These are phyloP conservation scores for Fusarium torulosum DNA, from an alignment of 2,329 filamentous ascomycete genomes.

Conservation along the genomic window DNA sequence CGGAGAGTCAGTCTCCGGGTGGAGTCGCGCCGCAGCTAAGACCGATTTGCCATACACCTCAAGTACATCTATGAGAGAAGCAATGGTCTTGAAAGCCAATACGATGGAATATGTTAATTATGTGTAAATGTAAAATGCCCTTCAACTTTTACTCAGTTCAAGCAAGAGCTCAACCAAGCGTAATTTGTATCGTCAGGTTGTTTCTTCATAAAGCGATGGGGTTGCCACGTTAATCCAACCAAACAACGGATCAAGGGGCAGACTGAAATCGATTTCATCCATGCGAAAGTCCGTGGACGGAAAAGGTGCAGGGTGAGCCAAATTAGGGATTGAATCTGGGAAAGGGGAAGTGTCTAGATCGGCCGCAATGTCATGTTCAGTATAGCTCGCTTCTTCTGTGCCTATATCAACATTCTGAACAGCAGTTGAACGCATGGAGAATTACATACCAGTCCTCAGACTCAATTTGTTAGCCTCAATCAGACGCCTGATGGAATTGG, in stretches of 20 bases:
- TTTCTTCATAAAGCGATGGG: neutral
- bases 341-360: neutral
- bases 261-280: neutral
- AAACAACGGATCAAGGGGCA: constrained; percentile 13
- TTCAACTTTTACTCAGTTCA: neutral
- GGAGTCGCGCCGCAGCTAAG: neutral
- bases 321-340: neutral
- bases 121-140: no score
- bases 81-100: neutral
- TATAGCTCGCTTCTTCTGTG: neutral
- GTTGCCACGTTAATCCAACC: constrained; percentile 21
- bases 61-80: no score
- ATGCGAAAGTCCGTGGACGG: neutral
- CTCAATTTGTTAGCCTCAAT: neutral
- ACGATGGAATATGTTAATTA: no score
- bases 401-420: neutral
- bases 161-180: neutral
- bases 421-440: accelerated
- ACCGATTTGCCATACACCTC: neutral
- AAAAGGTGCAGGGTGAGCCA: neutral
- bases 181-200: neutral
- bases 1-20: constrained; percentile 10
- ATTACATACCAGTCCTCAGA: neutral
- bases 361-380: accelerated
- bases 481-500: constrained; percentile 2